These are phyloP conservation scores for Alternaria burnsii DNA, from an alignment of 2,329 filamentous ascomycete species.

Conservation along the genomic window DNA sequence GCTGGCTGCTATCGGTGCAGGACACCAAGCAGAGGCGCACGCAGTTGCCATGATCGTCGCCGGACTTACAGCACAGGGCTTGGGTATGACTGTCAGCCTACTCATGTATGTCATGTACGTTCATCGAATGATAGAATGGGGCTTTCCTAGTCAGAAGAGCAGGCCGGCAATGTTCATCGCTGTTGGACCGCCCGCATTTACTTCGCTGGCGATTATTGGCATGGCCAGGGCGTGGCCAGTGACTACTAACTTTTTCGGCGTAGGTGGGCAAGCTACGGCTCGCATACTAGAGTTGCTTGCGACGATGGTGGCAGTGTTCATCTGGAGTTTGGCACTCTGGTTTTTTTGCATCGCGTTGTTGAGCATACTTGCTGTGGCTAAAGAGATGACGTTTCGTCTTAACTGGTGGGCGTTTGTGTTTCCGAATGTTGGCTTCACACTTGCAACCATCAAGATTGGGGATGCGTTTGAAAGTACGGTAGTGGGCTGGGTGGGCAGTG, in stretches of 20 bases:
- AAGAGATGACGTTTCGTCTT: constrained; percentile 61
- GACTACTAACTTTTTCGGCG: not conserved
- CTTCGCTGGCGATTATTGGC: constrained; percentile 1
- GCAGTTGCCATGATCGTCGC: constrained; percentile 6
- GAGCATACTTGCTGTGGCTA: constrained; percentile 19
- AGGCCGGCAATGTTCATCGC: constrained; percentile 9
- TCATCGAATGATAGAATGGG: constrained; percentile 10
- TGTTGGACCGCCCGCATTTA: constrained; percentile 1
- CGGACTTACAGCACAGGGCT: constrained; percentile 1
- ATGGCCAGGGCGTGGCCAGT: constrained; percentile 2
- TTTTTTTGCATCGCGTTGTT: constrained; percentile 55
- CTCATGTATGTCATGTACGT: constrained; percentile 13
- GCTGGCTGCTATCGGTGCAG: not conserved
- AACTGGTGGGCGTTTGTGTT: constrained; percentile 65
- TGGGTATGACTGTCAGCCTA: constrained; percentile 2
- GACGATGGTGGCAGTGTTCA: constrained; percentile 3
- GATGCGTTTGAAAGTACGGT: not conserved
- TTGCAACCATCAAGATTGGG: constrained; percentile 31
- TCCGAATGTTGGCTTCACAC: constrained; percentile 47
- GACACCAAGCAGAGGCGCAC: not conserved
- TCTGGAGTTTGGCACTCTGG: constrained; percentile 51
- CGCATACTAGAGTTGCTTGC: not conserved
- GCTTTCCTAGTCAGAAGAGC: not conserved
- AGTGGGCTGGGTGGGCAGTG: not conserved
- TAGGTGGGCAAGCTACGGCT: not conserved